Conservation (phyloP, 495 filamentous ascomycete species). For the Aspergillus egyptiacus region DNA sequence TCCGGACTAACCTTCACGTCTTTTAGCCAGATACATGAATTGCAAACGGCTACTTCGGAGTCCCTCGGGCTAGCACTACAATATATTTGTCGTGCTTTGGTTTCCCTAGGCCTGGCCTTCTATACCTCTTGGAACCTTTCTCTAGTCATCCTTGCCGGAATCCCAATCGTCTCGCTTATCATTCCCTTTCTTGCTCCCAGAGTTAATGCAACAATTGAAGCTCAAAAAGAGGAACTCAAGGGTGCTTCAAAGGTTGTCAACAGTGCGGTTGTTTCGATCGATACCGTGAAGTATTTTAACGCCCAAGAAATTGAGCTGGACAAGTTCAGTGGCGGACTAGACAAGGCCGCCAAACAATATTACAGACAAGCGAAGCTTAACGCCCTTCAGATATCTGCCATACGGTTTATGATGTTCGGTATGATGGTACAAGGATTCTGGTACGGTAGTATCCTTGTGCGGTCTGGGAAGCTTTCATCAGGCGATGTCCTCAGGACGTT, state of each 20-base stretch:
- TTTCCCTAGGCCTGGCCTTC: slow-evolving; percentile 64
- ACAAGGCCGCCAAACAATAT: slow-evolving; percentile 58
- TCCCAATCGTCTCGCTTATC: slow-evolving; percentile 60
- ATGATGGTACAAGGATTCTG: slow-evolving; percentile 93
- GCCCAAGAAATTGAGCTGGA: slow-evolving; percentile 62
- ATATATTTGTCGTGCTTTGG: slow-evolving; percentile 52
- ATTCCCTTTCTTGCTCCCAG: slow-evolving; percentile 52
- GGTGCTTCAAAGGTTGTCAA: slow-evolving; percentile 66
- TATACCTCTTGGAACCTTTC: slow-evolving; percentile 80
- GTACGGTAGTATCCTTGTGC: slow-evolving; percentile 69
- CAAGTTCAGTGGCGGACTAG: slow-evolving; percentile 56
- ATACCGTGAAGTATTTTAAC: slow-evolving; percentile 84
- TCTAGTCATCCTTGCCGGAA: slow-evolving; percentile 67
- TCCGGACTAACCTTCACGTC: slow-evolving; percentile 3
- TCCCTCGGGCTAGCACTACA: slow-evolving; percentile 65
- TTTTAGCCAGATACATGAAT: slow-evolving; percentile 68
- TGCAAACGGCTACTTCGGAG: slow-evolving; percentile 74
- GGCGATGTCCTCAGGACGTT: slow-evolving; percentile 80
- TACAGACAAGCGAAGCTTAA: slow-evolving; percentile 59
- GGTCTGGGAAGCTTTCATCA: slow-evolving; percentile 46
- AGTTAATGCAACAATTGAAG: slow-evolving; percentile 60
- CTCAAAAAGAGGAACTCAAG: slow-evolving; percentile 62
- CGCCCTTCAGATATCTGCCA: slow-evolving; percentile 63
- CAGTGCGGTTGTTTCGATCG: slow-evolving; percentile 65
- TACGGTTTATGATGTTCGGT: slow-evolving; percentile 64